Percentiles rank a stretch among this genome's conserved stretches.
phyloP scores from a whole-genome alignment of 2,329 filamentous ascomycete genomes.

The Furcasterigmium furcatum region DNA sequence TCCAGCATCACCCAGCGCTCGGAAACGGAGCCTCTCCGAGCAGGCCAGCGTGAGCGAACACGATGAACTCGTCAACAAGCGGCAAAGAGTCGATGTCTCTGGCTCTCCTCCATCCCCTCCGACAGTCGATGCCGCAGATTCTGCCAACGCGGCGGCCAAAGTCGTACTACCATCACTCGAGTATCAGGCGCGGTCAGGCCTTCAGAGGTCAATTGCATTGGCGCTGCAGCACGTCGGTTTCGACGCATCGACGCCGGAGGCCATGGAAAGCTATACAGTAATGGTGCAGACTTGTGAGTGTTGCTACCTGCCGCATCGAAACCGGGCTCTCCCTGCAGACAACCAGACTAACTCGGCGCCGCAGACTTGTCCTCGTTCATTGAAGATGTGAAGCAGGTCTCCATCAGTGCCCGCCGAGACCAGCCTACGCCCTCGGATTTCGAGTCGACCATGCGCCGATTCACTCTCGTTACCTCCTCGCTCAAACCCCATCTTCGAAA shows the following conservation, averaged over 20 bases:
- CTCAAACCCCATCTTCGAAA: constrained; percentile 55
- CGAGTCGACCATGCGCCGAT: constrained; percentile 45
- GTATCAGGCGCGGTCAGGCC: constrained; percentile 32
- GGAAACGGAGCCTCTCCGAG: not conserved
- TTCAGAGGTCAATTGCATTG: constrained; percentile 54
- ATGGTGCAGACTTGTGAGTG: constrained; percentile 52
- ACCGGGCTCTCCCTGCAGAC: not conserved
- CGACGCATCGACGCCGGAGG: constrained; percentile 48
- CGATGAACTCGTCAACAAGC: constrained; percentile 3
- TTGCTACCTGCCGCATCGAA: not conserved
- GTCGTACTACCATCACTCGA: constrained; percentile 20
- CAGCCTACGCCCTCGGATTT: constrained; percentile 56
- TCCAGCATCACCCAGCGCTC: not conserved
- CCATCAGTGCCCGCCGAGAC: constrained; percentile 47
- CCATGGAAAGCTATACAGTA: constrained; percentile 55
- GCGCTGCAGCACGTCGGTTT: constrained; percentile 58
- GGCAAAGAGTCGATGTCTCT: constrained; percentile 2
- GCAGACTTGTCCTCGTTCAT: constrained; percentile 48
- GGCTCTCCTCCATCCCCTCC: constrained; percentile 25
- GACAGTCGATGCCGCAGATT: constrained; percentile 8
- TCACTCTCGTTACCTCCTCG: constrained; percentile 47
- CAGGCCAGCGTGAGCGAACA: not conserved
- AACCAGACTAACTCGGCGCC: not conserved
- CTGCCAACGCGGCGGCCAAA: constrained; percentile 5
- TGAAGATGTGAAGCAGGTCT: constrained; percentile 42